Percentiles rank a stretch among this genome's conserved stretches.
phyloP scores from a whole-genome alignment of 352 stramenopile genomes.

The Pythium sp. region DNA sequence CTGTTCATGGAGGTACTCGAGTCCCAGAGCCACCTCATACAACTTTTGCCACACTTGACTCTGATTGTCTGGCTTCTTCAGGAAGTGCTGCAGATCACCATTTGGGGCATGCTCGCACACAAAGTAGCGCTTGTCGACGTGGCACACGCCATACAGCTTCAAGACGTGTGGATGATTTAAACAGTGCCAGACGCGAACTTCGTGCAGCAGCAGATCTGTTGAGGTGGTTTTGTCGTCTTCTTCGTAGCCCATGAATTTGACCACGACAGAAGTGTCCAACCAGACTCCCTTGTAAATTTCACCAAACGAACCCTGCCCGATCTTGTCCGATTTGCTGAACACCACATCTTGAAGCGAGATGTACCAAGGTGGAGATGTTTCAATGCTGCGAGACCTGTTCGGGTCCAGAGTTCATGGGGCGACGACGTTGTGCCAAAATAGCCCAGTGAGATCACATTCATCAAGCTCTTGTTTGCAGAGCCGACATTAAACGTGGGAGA shows the following conservation, averaged over 20 bases:
- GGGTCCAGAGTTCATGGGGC: not conserved
- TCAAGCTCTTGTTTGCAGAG: too few species aligned
- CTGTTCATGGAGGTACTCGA: too few species aligned
- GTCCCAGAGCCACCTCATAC: too few species aligned
- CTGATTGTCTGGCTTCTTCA: too few species aligned
- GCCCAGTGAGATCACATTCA: not conserved
- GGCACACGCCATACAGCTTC: too few species aligned
- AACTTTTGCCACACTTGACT: too few species aligned
- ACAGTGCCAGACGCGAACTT: not conserved
- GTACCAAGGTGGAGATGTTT: not conserved
- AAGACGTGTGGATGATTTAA: not conserved
- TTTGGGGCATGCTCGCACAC: too few species aligned
- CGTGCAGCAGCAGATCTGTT: not conserved
- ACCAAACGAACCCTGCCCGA: not conserved
- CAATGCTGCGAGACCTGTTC: not conserved
- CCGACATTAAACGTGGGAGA: too few species aligned
- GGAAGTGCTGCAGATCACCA: too few species aligned
- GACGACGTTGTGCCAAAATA: not conserved
- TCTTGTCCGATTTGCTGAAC: not conserved
- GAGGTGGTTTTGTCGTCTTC: not conserved
- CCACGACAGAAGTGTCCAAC: not conserved
- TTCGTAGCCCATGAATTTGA: constrained; percentile 5
- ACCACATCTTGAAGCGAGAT: not conserved
- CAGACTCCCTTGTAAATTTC: not conserved
- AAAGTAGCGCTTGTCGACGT: too few species aligned